These are phyloP conservation scores for Leishmania turanica DNA, from an alignment of 208 protist genomes.

Conservation along the genomic window DNA sequence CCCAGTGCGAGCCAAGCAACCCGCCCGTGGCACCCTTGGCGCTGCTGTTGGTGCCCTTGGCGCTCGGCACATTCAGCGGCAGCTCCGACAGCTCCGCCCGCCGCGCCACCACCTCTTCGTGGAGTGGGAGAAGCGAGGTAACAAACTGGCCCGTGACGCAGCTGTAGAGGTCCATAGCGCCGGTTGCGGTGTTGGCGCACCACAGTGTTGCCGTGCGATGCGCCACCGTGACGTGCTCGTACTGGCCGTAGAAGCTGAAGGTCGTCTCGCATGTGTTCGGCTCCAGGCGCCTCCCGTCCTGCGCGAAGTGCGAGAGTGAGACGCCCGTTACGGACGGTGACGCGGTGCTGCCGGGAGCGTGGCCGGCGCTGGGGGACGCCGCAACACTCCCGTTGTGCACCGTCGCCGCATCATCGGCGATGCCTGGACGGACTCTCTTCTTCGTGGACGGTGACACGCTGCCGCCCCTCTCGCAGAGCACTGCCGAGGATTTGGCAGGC, in stretches of 20 bases:
- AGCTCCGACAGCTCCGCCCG: constrained; percentile 19
- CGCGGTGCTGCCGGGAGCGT: not conserved
- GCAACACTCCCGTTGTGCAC: not conserved
- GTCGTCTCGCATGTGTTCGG: constrained; percentile 37
- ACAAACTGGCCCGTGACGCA: constrained; percentile 56
- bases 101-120: constrained; percentile 16
- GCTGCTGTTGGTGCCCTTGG: not conserved
- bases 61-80: constrained; percentile 2
- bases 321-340: constrained; percentile 5
- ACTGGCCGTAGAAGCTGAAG: constrained; percentile 52
- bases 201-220: constrained; percentile 55
- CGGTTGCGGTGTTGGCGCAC: constrained; percentile 51
- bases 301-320: constrained; percentile 11
- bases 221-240: constrained; percentile 36
- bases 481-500: not conserved
- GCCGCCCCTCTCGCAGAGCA: not conserved
- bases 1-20: not conserved
- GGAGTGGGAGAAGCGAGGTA: constrained; percentile 31
- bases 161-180: constrained; percentile 70
- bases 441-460: constrained; percentile 9
- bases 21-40: not conserved
- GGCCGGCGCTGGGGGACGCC: not conserved
- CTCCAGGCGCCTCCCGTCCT: constrained; percentile 35
- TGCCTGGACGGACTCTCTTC: not conserved
- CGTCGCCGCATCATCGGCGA: constrained; percentile 3